Percentiles rank a stretch among this genome's conserved stretches.
These are phyloP conservation scores for Nannochloris sp. DNA, from an alignment of 139 green algal genomes.

Conservation along the genomic window DNA sequence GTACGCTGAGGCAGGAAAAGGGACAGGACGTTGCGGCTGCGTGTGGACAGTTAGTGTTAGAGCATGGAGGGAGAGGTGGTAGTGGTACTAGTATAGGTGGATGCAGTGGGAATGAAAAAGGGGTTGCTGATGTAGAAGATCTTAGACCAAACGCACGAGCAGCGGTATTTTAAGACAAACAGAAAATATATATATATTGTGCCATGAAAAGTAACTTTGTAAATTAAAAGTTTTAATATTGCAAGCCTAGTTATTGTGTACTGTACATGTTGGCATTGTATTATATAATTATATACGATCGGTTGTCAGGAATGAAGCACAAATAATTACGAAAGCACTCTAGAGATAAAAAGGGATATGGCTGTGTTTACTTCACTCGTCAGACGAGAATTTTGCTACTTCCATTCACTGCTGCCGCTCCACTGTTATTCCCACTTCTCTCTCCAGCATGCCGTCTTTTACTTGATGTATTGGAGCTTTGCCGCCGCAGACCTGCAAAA, in stretches of 20 bases:
- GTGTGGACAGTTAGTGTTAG: conserved; percentile 80
- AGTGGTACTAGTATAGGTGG: not conserved
- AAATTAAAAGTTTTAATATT: not conserved
- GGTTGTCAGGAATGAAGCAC: no score
- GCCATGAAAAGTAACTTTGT: not conserved
- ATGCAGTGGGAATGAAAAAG: conserved; percentile 21
- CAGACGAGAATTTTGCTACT: no score
- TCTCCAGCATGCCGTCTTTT: not conserved
- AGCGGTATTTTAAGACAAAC: not conserved
- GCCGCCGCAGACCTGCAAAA: not conserved
- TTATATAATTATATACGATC: not conserved
- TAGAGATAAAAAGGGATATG: no score
- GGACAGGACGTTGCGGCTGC: conserved; percentile 63
- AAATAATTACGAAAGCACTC: no score
- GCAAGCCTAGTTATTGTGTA: not conserved
- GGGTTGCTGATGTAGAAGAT: conserved; percentile 22
- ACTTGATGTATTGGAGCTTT: not conserved
- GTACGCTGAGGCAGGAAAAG: conserved; percentile 86
- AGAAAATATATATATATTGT: not conserved
- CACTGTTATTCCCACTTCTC: not conserved
- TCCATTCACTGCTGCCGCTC: no score
- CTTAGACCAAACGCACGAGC: no score
- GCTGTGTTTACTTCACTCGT: no score
- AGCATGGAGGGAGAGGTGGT: conserved; percentile 15
- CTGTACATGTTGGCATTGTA: not conserved